phyloP scores from a whole-genome alignment of 2,329 filamentous ascomycete genomes.

The Colletotrichum ledebouriae region DNA sequence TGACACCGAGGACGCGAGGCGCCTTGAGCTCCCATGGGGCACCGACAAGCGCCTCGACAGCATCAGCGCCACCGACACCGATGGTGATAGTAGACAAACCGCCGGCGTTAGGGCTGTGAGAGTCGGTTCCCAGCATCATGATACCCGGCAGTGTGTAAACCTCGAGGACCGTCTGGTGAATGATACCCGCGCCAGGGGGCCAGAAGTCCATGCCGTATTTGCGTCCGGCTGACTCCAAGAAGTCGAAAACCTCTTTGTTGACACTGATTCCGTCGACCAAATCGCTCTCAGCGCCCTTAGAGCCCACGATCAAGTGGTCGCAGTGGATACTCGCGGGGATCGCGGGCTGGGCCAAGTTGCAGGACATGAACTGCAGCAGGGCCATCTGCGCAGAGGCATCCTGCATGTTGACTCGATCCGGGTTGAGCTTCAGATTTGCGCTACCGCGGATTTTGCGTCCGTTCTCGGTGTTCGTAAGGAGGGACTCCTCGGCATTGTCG shows the following conservation, averaged over 20 bases:
- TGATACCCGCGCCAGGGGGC: slow-evolving; percentile 93
- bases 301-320: slow-evolving; percentile 98
- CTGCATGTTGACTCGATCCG: slow-evolving; percentile 98
- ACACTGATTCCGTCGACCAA: slow-evolving; percentile 86
- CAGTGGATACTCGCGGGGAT: slow-evolving; percentile 98
- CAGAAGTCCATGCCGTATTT: slow-evolving; percentile 97
- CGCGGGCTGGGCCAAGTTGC: slow-evolving; percentile 87
- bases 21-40: slow-evolving; percentile 98
- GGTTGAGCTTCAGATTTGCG: slow-evolving; percentile 96
- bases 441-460: slow-evolving; percentile 86
- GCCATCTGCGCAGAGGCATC: slow-evolving; percentile 99
- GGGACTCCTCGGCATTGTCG: slow-evolving; percentile 88
- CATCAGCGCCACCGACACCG: slow-evolving; percentile 96
- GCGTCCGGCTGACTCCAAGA: slow-evolving; percentile 90
- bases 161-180: slow-evolving; percentile 97
- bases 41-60: slow-evolving; percentile 95
- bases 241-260: slow-evolving; percentile 98
- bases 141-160: slow-evolving; percentile 97
- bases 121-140: slow-evolving; percentile 99
- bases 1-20: slow-evolving; percentile 88
- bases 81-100: slow-evolving; percentile 94
- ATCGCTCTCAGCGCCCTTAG: slow-evolving; percentile 89
- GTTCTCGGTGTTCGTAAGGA: slow-evolving; percentile 86
- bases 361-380: slow-evolving; percentile 98
- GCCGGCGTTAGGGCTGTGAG: slow-evolving; percentile 97